Evolutionary conservation across 2,329 filamentous ascomycete species (phyloP).

Genomic region (Claviceps pusilla): DNA sequence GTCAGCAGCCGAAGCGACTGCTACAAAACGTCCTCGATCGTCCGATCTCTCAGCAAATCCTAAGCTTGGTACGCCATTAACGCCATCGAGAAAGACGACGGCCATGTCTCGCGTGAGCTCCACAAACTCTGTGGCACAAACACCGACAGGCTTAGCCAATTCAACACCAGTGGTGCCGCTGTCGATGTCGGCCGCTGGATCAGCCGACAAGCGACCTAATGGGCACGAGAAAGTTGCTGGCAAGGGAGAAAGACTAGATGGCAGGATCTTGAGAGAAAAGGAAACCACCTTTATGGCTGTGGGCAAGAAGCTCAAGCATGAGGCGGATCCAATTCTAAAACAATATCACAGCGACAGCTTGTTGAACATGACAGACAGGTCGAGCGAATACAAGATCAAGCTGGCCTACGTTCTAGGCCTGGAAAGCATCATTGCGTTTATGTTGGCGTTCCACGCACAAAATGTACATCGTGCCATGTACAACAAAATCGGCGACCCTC

Average conservation of each 20-base stretch:
- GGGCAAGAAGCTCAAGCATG: conserved; percentile 39
- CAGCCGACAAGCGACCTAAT: conserved; percentile 15
- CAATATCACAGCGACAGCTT: conserved; percentile 11
- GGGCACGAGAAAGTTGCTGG: conserved; percentile 16
- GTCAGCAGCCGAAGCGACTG: conserved; percentile 22
- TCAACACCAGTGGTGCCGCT: conserved; percentile 15
- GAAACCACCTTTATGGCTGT: conserved; percentile 24
- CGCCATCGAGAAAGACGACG: conserved; percentile 35
- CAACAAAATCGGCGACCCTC: conserved; percentile 26
- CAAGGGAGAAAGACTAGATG: conserved; percentile 12
- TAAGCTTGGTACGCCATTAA: conserved; percentile 28
- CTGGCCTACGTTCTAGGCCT: conserved; percentile 29
- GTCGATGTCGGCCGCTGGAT: conserved; percentile 8
- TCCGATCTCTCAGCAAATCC: conserved; percentile 23
- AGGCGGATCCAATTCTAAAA: conserved; percentile 31
- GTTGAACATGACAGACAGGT: conserved; percentile 10
- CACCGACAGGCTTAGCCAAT: conserved; percentile 30
- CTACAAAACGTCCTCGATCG: conserved; percentile 28
- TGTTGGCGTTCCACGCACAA: conserved; percentile 36
- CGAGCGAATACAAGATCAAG: conserved; percentile 22
- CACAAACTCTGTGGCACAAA: conserved; percentile 35
- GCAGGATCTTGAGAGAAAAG: conserved; percentile 18
- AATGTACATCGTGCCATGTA: conserved; percentile 30
- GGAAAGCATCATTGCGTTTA: conserved; percentile 37
- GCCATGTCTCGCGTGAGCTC: conserved; percentile 40